A percentile compares a stretch with the other conserved stretches of the same genome.
These are phyloP conservation scores for Euryodendron excelsum DNA, from an alignment of 148 eudicot species.

Conservation along the genomic window DNA sequence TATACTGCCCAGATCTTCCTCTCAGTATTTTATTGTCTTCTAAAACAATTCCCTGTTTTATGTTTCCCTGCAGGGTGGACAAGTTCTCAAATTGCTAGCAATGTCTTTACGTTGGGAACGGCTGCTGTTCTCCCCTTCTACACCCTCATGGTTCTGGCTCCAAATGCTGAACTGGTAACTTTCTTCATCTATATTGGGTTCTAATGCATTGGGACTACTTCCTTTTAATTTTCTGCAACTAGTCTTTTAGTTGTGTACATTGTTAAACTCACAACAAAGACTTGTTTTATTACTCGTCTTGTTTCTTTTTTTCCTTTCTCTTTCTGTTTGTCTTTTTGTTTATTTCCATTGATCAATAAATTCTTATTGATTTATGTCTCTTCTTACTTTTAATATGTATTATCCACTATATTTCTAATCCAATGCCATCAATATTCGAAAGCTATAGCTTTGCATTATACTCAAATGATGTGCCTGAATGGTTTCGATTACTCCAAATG, in stretches of 20 bases:
- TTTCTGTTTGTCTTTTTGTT: neutral
- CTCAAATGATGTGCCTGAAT: neutral
- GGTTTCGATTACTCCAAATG: constrained; percentile 20
- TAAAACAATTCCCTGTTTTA: neutral
- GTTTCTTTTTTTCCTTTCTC: neutral
- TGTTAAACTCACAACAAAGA: neutral
- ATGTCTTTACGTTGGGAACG: constrained; percentile 77
- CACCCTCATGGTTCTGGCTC: constrained; percentile 89
- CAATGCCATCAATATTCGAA: neutral
- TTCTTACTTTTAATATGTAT: neutral
- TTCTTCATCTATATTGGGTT: constrained; percentile 11
- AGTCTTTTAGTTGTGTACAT: neutral
- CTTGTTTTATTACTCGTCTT: neutral
- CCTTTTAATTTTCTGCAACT: neutral
- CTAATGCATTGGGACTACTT: neutral
- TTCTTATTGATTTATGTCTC: neutral
- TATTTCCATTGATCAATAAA: neutral
- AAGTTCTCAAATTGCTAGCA: constrained; percentile 58
- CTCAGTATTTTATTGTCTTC: neutral
- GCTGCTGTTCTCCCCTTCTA: constrained; percentile 90
- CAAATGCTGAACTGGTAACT: constrained; percentile 74
- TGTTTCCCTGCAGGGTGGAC: constrained; percentile 47
- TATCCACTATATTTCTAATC: neutral
- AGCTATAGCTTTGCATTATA: neutral
- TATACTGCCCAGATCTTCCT: neutral